A percentile compares a stretch with the other conserved stretches of the same genome.
phyloP scores from a whole-genome alignment of 805 yeast genomes.

The Maudiozyma pseudohumilis region DNA sequence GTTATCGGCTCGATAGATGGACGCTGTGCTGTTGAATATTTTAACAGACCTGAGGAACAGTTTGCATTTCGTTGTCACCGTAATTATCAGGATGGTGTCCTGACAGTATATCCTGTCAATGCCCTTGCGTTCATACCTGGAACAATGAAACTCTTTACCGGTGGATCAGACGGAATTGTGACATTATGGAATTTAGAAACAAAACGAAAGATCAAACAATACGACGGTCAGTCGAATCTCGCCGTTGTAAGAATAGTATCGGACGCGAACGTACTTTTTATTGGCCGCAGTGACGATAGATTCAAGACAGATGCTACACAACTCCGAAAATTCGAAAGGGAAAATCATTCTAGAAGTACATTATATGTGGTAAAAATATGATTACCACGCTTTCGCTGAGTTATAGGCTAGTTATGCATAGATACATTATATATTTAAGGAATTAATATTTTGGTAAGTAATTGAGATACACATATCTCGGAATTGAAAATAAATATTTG shows the following conservation, averaged over 20 bases:
- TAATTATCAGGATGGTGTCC: constrained; percentile 35
- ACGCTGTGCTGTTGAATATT: constrained; percentile 63
- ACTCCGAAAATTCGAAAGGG: no score
- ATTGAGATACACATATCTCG: no score
- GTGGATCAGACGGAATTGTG: constrained; percentile 85
- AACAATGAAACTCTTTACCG: constrained; percentile 72
- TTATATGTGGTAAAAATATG: no score
- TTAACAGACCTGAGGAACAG: constrained; percentile 39
- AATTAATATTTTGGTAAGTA: no score
- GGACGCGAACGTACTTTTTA: constrained; percentile 26
- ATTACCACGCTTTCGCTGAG: no score
- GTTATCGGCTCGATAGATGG: constrained; percentile 75
- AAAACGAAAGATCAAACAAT: constrained; percentile 64
- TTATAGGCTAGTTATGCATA: no score
- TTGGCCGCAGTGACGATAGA: constrained; percentile 42
- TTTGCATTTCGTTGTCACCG: constrained; percentile 84
- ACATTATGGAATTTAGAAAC: constrained; percentile 85
- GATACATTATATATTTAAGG: no score
- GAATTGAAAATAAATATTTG: no score
- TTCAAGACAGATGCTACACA: constrained; percentile 33
- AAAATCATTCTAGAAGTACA: no score
- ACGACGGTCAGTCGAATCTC: constrained; percentile 40
- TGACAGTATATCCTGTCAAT: constrained; percentile 67
- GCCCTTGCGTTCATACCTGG: constrained; percentile 68
- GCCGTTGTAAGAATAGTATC: constrained; percentile 35